Evolutionary conservation across 2,329 filamentous ascomycete genomes (phyloP), one percentile per base, ranked within the genome.

Genomic region (Arthrobotrys conoides): DNA sequence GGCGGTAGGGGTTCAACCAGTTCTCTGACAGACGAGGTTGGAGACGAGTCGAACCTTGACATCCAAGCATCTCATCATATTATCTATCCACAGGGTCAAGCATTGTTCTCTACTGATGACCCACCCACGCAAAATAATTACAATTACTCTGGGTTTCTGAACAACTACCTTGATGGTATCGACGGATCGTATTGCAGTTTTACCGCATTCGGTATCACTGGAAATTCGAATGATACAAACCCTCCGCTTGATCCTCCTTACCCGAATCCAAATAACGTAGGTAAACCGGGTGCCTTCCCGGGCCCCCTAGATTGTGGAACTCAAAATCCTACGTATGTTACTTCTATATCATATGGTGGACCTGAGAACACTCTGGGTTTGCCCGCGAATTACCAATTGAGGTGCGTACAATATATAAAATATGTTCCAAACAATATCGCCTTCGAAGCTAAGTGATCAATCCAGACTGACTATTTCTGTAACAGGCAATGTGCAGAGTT

Each of bases 331-430:
- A 88, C 88, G 9, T 88, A 89, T 79, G 88, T 89, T 5, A 86
- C 89, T 76, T 87, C 86, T 44, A 87, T 90, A 80, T 88, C 87
- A 2, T 89, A 90, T 82, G 88, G 88, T 57, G 87, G 87, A 49
- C 85, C 87, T 51, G 89, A 90, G 83, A 83, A 84, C 4, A 87
- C 87, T 22, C 84, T 90, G 20, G 16, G 12, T 1, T 38, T 72
- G 10, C 88, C 89, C 0, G 83, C 85, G 4, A 84, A 83, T 79
- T 91, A 91, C 83, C 87, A 89, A 80, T 84, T 87, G 80, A 66
- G 69, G 69, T 72, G n/a, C n/a, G n/a, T n/a, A n/a, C n/a, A n/a
- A n/a, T n/a, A n/a, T n/a, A n/a, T n/a, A n/a, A n/a, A n/a, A n/a
- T n/a, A n/a, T n/a, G n/a, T n/a, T n/a, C n/a, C n/a, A n/a, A n/a